Evolutionary conservation across 345 rosid genomes (phyloP).

Genomic region (Salix arbutifolia): DNA sequence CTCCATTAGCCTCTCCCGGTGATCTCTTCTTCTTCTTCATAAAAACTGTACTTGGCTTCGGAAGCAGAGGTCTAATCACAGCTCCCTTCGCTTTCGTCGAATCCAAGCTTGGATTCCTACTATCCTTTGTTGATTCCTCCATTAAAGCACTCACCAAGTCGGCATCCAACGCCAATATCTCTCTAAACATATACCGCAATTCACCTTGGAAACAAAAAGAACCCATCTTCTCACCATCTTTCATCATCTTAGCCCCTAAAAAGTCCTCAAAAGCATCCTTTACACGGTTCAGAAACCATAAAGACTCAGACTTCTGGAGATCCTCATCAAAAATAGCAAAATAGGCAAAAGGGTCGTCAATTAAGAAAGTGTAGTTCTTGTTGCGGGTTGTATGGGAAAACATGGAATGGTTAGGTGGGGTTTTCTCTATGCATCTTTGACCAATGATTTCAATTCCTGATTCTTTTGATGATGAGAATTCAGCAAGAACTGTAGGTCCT

Average conservation of each 20-base stretch:
- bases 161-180: constrained; percentile 43
- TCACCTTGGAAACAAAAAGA: constrained; percentile 46
- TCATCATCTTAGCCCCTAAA: constrained; percentile 23
- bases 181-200: constrained; percentile 48
- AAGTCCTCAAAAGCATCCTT: constrained; percentile 46
- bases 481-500: constrained; percentile 54
- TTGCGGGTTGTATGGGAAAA: constrained; percentile 62
- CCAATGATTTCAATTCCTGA: constrained; percentile 54
- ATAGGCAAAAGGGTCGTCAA: constrained; percentile 52
- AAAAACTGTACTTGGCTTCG: constrained; percentile 45
- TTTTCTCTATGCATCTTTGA: constrained; percentile 48
- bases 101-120: constrained; percentile 43
- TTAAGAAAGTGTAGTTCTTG: constrained; percentile 56
- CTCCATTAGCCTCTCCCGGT: constrained; percentile 29
- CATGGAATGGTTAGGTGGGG: constrained; percentile 67
- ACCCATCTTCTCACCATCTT: constrained; percentile 26
- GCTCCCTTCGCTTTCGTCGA: constrained; percentile 40
- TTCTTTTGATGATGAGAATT: constrained; percentile 41
- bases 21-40: constrained; percentile 67
- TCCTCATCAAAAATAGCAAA: constrained; percentile 49
- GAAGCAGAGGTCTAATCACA: constrained; percentile 44
- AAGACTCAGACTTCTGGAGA: constrained; percentile 42
- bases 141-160: constrained; percentile 38
- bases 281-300: constrained; percentile 52
- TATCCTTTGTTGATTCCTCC: constrained; percentile 22